Evolutionary conservation across 176 grass and related monocot genomes (phyloP), one percentile per base, ranked within the genome.

Genomic region (Aegilops bicornis): DNA sequence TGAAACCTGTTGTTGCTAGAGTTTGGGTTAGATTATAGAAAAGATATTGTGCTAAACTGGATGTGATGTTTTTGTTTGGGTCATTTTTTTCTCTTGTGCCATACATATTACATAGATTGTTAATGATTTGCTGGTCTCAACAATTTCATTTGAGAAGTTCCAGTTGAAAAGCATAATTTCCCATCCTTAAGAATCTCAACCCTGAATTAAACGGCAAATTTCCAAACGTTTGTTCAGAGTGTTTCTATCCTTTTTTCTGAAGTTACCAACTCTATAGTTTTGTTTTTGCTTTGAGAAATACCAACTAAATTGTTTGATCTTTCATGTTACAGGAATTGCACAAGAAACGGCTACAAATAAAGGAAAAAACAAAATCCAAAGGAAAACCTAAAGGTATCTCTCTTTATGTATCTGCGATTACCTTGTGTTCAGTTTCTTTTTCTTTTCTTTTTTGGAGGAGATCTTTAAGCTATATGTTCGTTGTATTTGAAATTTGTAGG

Each of bases 281-380:
- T 27, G 45, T 75, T 74, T 50, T 75, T 48, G 7, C 19, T 76
- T 1, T 8, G 8, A 52, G 43, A 76, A 76, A 17, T 31, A 84
- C 50, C 13, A 58, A 25, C 8, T 62, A 37, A 58, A 54, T 10
- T 81, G 8, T 67, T 80, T 85, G 75, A 64, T 64, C 27, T 90
- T 3, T 69, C 35, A 76, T 31, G 24, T 86, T 29, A 25, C 83
- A 93, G 92, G 92, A 93, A 89, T 80, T 93, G 39, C 92, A 93
- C 75, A 93, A 87, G 73, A 93, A 91, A 76, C 42, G 86, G 7
- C 83, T 91, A 80, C 82, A 93, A 76, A 85, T 93, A 79, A 93
- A 47, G 10, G 89, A 93, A 86, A 91, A 84, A 16, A 2, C 33
- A 48, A 91, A 86, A 42, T 40, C 6, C 29, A 91, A 90, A 79